These are phyloP conservation scores for Fusarium tuaranense DNA, from an alignment of 2,329 filamentous ascomycete genomes.

Conservation along the genomic window DNA sequence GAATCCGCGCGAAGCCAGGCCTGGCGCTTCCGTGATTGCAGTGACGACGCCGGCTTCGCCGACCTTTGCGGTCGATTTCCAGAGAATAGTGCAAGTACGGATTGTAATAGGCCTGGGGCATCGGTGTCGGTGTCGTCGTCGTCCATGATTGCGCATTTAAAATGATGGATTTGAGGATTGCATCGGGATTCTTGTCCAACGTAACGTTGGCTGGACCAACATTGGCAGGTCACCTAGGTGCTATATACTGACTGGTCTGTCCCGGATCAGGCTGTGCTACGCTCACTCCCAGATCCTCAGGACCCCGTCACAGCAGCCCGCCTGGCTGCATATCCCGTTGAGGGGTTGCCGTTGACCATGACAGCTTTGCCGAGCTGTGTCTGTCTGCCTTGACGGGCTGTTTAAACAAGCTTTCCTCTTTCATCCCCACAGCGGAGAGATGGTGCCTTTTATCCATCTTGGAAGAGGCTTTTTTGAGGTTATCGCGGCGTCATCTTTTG, in stretches of 20 bases:
- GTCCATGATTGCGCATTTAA: background rate
- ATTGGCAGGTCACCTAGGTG: background rate
- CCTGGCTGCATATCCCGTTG: too few relatives aligned
- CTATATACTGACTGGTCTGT: background rate
- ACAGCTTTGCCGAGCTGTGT: too few relatives aligned
- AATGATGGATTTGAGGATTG: background rate
- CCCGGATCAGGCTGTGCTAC: background rate
- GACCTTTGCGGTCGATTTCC: background rate
- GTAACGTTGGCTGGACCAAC: background rate
- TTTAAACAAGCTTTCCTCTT: too few relatives aligned
- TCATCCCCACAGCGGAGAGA: too few relatives aligned
- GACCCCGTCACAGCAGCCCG: background rate
- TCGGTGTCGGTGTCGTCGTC: background rate
- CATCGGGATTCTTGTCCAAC: background rate
- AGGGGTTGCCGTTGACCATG: too few relatives aligned
- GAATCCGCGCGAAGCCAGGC: background rate
- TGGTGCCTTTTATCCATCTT: too few relatives aligned
- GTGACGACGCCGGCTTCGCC: background rate
- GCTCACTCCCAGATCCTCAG: background rate
- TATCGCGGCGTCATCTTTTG: too few relatives aligned
- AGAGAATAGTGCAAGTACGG: background rate
- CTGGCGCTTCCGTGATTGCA: background rate
- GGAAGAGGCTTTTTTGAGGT: too few relatives aligned
- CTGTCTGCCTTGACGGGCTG: too few relatives aligned
- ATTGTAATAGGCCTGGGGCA: background rate